Base-by-base conservation (phyloP, 192 early-diverging fungal genomes). In the Coemansia sp. region DNA sequence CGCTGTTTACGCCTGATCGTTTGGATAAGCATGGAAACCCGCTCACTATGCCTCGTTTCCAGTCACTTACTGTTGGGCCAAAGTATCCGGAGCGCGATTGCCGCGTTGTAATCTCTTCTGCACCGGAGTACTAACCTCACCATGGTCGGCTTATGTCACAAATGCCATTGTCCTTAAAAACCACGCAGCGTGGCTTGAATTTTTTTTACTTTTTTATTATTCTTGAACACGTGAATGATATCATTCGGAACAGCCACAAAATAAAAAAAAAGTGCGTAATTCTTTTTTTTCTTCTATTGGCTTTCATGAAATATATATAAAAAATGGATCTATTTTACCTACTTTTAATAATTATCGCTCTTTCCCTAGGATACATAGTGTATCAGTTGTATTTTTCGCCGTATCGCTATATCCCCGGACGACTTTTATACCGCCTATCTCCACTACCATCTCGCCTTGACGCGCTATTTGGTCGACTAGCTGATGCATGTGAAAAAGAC, bases 41-140 rank as follows among this genome's bases (percentile, higher is more conserved):
- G 0, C 12, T 66, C n/a, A 40, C 29, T n/a, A 80, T 80, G 70
- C 73, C 78, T 11, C 42, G 69, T 40, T 65, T 29, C 10, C 70
- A 75, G 22, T 40, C 27, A 1, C 63, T 75, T 1, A 75, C 78
- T 18, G 66, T 75, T 0, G 44, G 51, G 1, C 73, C 78, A 5
- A 66, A 57, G 47, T 62, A 80, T 43, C 70, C 70, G 1, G 63
- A 75, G 27, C 73, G 78, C 66, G 78, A 75, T 66, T 75, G 73
- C 47, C 51, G 20, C 8, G 59, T 72, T 7, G 10, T 80, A 13
- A 42, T 79, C 10, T 36, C 54, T 24, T 38, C 20, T 1, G 73
- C 72, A 7, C 36, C 59, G 8, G 57, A 63, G n/a, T 70, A 70
- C 24, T 68, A 43, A 22, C 12, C 15, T 13, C 15, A 3, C 34